These are phyloP conservation scores for Panaeolus papilionaceus DNA, from an alignment of 768 basidiomycete genomes.

Conservation along the genomic window DNA sequence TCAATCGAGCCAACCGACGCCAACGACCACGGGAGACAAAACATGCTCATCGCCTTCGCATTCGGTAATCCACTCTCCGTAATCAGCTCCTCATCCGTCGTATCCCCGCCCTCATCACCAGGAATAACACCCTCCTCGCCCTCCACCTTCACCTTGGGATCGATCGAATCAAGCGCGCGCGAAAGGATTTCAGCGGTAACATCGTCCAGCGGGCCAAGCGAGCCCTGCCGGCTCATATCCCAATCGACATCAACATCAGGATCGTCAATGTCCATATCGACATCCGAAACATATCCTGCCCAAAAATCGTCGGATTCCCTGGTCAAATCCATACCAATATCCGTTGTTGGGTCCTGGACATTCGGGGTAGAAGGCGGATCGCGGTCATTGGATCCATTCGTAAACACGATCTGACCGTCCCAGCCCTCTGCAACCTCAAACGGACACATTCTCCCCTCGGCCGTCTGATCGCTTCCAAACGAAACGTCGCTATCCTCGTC, in stretches of 20 bases:
- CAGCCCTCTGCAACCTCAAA: conserved; percentile 76
- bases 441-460: conserved; percentile 47
- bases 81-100: conserved; percentile 87
- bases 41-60: conserved; percentile 75
- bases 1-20: conserved; percentile 19
- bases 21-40: conserved; percentile 57
- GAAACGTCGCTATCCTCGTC: conserved; percentile 26
- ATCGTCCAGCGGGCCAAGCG: background rate
- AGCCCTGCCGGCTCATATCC: conserved; percentile 11
- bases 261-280: conserved; percentile 41
- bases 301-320: conserved; percentile 8
- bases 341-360: background rate
- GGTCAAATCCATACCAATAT: background rate
- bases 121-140: conserved; percentile 48
- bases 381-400: conserved; percentile 60
- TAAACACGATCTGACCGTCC: conserved; percentile 79
- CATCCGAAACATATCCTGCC: conserved; percentile 40
- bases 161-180: conserved; percentile 27
- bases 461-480: conserved; percentile 37
- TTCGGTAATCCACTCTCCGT: conserved; percentile 76
- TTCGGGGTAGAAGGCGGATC: background rate
- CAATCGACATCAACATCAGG: conserved; percentile 20
- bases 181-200: conserved; percentile 22
- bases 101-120: conserved; percentile 50
- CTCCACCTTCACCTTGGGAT: conserved; percentile 54